These are phyloP conservation scores for Coelastrella sp. DNA, from an alignment of 139 green algal species.

Conservation along the genomic window DNA sequence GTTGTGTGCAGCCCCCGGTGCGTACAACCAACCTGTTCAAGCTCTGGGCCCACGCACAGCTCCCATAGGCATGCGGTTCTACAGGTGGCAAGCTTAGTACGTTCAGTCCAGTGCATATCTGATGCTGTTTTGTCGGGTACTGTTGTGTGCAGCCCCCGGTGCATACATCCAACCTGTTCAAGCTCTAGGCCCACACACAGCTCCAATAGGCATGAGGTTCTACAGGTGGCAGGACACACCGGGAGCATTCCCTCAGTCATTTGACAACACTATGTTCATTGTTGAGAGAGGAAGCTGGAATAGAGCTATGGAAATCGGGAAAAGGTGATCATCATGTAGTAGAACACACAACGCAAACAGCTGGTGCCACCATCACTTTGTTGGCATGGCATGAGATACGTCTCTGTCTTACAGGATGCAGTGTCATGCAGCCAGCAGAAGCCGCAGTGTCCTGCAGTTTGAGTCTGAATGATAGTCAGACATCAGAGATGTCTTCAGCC, in stretches of 20 bases:
- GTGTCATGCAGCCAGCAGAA: no score
- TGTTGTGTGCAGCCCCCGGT: not conserved
- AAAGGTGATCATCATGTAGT: not conserved
- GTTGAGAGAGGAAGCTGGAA: conserved; percentile 28
- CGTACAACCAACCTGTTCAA: not conserved
- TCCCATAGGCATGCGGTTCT: conserved; percentile 22
- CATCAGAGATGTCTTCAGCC: no score
- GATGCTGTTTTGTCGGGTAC: not conserved
- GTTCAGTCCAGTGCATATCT: no score
- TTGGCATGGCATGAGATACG: no score
- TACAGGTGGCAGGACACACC: not conserved
- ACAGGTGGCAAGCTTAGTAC: not conserved
- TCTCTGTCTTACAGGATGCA: no score
- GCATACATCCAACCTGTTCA: not conserved
- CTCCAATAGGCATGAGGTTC: conserved; percentile 13
- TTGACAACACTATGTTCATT: conserved; percentile 5
- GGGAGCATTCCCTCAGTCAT: not conserved
- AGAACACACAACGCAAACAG: no score
- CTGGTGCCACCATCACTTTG: no score
- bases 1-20: not conserved
- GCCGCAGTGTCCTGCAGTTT: no score
- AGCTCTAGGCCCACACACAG: conserved; percentile 9
- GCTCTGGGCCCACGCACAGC: conserved; percentile 10
- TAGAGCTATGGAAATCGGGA: conserved; percentile 12
- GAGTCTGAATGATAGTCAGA: no score